Percentiles rank a stretch among this genome's conserved stretches.
Conservation (phyloP, 2,329 filamentous ascomycete genomes). For the Stachybotrys elegans region DNA sequence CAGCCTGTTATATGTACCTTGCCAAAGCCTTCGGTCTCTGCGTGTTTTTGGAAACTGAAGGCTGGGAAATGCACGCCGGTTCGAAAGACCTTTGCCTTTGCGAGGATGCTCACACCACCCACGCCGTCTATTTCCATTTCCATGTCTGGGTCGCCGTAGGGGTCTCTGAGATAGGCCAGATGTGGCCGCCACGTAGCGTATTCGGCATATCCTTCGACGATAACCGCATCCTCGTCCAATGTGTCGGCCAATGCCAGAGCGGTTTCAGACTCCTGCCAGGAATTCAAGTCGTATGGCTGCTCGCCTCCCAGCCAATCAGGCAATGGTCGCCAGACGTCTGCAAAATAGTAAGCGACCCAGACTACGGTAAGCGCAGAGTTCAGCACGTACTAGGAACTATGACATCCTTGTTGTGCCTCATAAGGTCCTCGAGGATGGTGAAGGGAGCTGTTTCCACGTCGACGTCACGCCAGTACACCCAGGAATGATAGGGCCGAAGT, state of each 20-base stretch:
- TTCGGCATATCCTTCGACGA: constrained; percentile 97
- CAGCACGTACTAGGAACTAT: constrained; percentile 89
- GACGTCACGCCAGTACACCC: constrained; percentile 99
- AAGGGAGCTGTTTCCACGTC: constrained; percentile 97
- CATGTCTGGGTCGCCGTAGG: constrained; percentile 97
- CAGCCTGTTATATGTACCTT: constrained; percentile 64
- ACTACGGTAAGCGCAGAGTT: background rate
- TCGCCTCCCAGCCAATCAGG: constrained; percentile 98
- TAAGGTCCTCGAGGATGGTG: constrained; percentile 94
- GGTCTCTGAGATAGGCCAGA: constrained; percentile 91
- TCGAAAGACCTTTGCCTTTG: constrained; percentile 92
- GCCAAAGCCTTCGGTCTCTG: constrained; percentile 96
- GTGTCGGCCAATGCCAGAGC: constrained; percentile 90
- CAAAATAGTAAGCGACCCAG: constrained; percentile 17
- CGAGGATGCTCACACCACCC: constrained; percentile 93
- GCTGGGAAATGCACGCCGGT: constrained; percentile 95
- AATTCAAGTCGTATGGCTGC: constrained; percentile 97
- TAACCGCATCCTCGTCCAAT: constrained; percentile 94
- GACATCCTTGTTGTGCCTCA: constrained; percentile 98
- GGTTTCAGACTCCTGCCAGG: constrained; percentile 98
- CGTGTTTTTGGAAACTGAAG: constrained; percentile 98
- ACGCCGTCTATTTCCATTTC: constrained; percentile 99
- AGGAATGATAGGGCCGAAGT: constrained; percentile 89
- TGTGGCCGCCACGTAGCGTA: constrained; percentile 98
- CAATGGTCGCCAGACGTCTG: constrained; percentile 96